Percentiles rank a stretch among this genome's conserved stretches.
These are phyloP conservation scores for Stellera chamaejasme DNA, from an alignment of 345 rosid genomes.

Conservation along the genomic window DNA sequence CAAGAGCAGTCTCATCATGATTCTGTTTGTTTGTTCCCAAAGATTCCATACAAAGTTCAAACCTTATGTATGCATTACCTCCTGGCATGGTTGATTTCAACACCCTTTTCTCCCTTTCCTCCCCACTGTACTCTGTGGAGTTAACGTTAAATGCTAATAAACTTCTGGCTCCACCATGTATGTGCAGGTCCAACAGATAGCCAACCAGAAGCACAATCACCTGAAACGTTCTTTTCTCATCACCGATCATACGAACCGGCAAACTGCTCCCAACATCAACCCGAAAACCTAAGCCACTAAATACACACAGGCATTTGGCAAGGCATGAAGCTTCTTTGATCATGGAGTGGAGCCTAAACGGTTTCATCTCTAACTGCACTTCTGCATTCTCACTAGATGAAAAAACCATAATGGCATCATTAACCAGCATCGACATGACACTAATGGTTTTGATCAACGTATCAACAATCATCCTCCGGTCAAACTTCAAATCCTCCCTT, in stretches of 20 bases:
- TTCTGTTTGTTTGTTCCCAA: conserved; percentile 15
- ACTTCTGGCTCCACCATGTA: too few species aligned
- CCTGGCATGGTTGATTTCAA: conserved; percentile 42
- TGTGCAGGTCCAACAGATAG: conserved; percentile 45
- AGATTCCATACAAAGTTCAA: conserved; percentile 34
- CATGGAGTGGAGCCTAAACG: conserved; percentile 64
- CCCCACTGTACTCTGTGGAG: conserved; percentile 45
- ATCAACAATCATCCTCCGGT: conserved; percentile 59
- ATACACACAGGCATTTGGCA: conserved; percentile 70
- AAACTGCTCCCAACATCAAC: conserved; percentile 56
- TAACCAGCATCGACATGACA: conserved; percentile 70
- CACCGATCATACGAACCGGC: conserved; percentile 76
- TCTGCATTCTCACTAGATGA: conserved; percentile 61
- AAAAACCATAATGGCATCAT: conserved; percentile 64
- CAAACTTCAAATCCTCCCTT: conserved; percentile 40
- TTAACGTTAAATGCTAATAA: too few species aligned
- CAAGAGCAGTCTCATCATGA: conserved; percentile 33
- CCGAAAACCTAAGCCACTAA: conserved; percentile 62
- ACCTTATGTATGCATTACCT: conserved; percentile 46
- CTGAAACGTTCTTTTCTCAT: conserved; percentile 80
- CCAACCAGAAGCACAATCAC: conserved; percentile 93
- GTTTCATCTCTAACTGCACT: conserved; percentile 53
- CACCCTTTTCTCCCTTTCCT: conserved; percentile 33
- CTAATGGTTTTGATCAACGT: conserved; percentile 62
- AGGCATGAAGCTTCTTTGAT: conserved; percentile 82